Base-by-base conservation (phyloP, 352 stramenopile species). In the Globisporangium cystogenes region DNA sequence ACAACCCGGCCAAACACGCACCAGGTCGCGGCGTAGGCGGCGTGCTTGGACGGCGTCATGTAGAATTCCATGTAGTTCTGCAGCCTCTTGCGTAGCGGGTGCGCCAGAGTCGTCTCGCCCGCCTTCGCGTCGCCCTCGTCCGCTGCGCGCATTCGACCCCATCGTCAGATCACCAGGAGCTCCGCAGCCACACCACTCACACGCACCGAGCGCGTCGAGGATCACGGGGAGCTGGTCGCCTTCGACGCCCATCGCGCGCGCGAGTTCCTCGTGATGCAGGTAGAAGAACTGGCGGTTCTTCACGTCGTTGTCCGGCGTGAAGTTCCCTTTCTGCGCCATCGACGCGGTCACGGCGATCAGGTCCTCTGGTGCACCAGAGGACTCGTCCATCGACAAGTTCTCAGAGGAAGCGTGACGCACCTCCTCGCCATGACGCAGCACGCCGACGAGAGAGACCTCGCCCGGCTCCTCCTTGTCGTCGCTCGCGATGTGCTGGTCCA, bases 31-130 rank as follows among this genome's bases (percentile, higher is more conserved):
- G 84, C 84, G 48, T 95, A 95, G 36, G 76, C 82, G 4, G 77
- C 82, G 62, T 95, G 84, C 62, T 93, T 95, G 48, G 82, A 70
- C 23, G 84, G 84, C 7, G 84, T 92, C 84, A 95, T 95, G 80
- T 95, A 93, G 57, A 95, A 95, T 47, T 89, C 79, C 53, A 87
- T 56, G 65, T 92, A 95, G 36, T 79, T 90, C 21, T 73, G 64
- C 29, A 90, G 64, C 40, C 67, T 87, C 62, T 95, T 95, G 59
- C 78, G 80, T 21, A 90, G 45, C 4, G 78, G 82, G 27, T 86
- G 70, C 10, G 73, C 55, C 10, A 90, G 55, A 10, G 78, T 70
- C 11, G 77, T 51, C n/a, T 64, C 47, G 29, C 20, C 29, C 18
- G 35, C 21, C 11, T 45, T 65, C 15, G 66, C 59, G 4, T 68